Evolutionary conservation across 2,329 filamentous ascomycete genomes (phyloP), one percentile per base, ranked within the genome.

Genomic region (Alternaria novae-zelandiae): DNA sequence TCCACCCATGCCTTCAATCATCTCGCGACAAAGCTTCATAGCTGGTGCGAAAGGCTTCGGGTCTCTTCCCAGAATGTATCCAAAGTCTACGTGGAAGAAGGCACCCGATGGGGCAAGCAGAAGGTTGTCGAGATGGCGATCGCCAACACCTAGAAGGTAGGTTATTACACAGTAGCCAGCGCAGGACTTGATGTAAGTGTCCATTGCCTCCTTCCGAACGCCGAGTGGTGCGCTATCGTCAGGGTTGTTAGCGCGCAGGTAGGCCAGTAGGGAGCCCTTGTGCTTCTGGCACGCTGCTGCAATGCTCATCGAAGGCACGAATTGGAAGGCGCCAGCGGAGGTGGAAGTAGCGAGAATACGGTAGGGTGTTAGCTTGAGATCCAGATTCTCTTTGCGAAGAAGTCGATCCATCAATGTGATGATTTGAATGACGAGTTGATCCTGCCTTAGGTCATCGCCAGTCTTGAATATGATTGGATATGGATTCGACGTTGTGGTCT

Each of bases 131-230:
- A 98, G 86, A 81, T 99, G 96, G 2, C 96, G 90, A 78, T 99
- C 96, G 20, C 96, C 96, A 3, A 99, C 96, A 30, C 96, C 96
- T 12, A 99, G 88, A 15, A 99, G 92, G 79, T 99, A 99, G 0
- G 96, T 99, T 70, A 99, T 97, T 13, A 99, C 96, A 79, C 96
- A 98, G 82, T 99, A 99, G 32, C 96, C 96, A 0, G 96, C 96
- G 76, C 96, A 97, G 0, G 94, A 97, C 77, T 94, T 95, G 76
- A 98, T 90, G 77, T 97, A 99, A 1, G 91, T 97, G 71, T 99
- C 96, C 82, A 99, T 90, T 0, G 93, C 91, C 76, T 97, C 95
- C 77, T 95, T 94, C 26, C 94, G 91, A 26, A 99, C 90, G 1
- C 95, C 94, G 1, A 97, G 86, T 0, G 94, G 91, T 5, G 92